A percentile compares a stretch with the other conserved stretches of the same genome.
phyloP scores from a whole-genome alignment of 164 flowering plant genomes.

The Kalanchoe fedtschenkoi region DNA sequence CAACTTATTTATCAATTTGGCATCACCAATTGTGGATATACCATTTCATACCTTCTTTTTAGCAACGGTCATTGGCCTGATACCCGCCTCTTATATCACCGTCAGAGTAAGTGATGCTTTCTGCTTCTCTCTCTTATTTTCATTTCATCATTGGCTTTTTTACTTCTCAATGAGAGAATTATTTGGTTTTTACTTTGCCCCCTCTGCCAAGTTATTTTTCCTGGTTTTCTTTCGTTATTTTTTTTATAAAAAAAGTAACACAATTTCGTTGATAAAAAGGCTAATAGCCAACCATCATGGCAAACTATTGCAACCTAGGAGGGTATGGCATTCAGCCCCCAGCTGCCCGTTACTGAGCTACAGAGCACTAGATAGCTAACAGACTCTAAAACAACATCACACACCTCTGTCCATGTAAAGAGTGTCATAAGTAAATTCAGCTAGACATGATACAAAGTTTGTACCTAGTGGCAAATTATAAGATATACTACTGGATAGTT shows the following conservation, averaged over 20 bases:
- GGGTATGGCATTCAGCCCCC: too few relatives aligned
- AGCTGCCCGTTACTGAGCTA: too few relatives aligned
- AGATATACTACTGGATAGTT: not conserved
- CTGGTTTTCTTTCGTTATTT: not conserved
- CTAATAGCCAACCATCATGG: too few relatives aligned
- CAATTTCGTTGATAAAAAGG: too few relatives aligned
- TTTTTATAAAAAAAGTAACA: too few relatives aligned
- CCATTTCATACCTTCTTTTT: constrained; percentile 71
- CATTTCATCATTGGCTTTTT: not conserved
- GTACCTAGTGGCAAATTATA: not conserved
- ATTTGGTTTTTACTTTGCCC: not conserved
- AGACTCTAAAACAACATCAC: too few relatives aligned
- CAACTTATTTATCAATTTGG: constrained; percentile 81
- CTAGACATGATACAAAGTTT: not conserved
- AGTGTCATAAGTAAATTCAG: not conserved
- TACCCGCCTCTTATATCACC: constrained; percentile 80
- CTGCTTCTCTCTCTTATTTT: not conserved
- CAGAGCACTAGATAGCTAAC: too few relatives aligned
- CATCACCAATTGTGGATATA: constrained; percentile 85
- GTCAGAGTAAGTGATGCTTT: constrained; percentile 43
- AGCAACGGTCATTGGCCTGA: constrained; percentile 71
- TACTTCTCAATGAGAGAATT: not conserved
- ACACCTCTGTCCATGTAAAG: too few relatives aligned
- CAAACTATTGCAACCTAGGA: too few relatives aligned
- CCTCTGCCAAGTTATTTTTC: not conserved